phyloP scores from a whole-genome alignment of 768 basidiomycete genomes.

The Mycena galopus region DNA sequence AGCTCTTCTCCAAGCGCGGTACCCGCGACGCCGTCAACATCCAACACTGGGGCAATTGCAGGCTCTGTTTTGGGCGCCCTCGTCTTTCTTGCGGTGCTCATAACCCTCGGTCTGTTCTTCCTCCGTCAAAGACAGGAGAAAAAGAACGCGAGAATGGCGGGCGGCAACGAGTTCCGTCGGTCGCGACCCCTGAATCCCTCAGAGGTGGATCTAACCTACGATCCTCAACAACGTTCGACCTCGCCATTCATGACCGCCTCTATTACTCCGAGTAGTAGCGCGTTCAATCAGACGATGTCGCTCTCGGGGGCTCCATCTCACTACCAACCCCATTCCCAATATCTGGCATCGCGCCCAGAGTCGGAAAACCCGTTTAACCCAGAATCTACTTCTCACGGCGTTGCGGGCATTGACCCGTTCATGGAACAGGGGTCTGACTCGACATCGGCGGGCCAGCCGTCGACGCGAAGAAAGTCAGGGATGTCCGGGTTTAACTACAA shows the following conservation, averaged over 20 bases:
- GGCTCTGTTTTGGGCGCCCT: slow-evolving; percentile 67
- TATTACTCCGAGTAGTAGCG: not conserved
- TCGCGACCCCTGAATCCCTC: slow-evolving; percentile 49
- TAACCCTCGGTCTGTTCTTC: slow-evolving; percentile 67
- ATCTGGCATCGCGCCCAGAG: slow-evolving; percentile 32
- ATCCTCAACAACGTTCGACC: slow-evolving; percentile 35
- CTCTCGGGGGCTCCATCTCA: slow-evolving; percentile 27
- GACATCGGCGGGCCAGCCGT: slow-evolving; percentile 57
- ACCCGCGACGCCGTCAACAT: slow-evolving; percentile 11
- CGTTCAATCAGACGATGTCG: slow-evolving; percentile 6
- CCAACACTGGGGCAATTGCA: slow-evolving; percentile 62
- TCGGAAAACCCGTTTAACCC: slow-evolving; percentile 22
- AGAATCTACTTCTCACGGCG: not conserved
- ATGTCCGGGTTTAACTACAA: slow-evolving; percentile 62
- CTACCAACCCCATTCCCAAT: slow-evolving; percentile 41
- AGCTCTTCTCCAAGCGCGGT: slow-evolving; percentile 14
- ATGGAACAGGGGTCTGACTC: slow-evolving; percentile 38
- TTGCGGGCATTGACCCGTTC: slow-evolving; percentile 26
- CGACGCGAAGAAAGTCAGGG: slow-evolving; percentile 71
- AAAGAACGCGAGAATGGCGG: slow-evolving; percentile 47
- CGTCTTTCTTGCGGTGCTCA: slow-evolving; percentile 64
- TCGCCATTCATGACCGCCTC: slow-evolving; percentile 21
- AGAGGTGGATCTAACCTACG: slow-evolving; percentile 56
- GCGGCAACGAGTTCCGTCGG: slow-evolving; percentile 38
- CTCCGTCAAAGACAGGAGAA: slow-evolving; percentile 49